These are phyloP conservation scores for Cicer judaicum DNA, from an alignment of 306 rosid species.

Conservation along the genomic window DNA sequence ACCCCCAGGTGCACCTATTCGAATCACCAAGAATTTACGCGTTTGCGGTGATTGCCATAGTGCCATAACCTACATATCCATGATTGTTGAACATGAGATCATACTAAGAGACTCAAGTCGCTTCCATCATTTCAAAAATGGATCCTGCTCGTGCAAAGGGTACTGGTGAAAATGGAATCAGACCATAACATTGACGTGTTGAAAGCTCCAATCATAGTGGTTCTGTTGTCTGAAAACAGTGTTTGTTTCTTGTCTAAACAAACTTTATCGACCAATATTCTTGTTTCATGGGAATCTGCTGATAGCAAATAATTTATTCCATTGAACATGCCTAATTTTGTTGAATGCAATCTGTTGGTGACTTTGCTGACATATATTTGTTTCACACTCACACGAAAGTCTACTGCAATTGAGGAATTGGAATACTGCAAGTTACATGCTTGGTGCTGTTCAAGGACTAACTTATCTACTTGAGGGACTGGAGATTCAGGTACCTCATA, in stretches of 20 bases:
- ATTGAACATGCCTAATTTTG: not conserved
- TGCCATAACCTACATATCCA: slow-evolving; percentile 78
- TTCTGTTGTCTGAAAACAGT: not conserved
- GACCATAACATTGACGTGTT: not conserved
- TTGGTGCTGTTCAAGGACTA: not conserved
- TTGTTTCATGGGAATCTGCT: slow-evolving; percentile 5
- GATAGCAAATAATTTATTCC: not conserved
- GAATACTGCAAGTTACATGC: not conserved
- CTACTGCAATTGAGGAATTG: not conserved
- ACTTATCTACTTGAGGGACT: slow-evolving; percentile 2
- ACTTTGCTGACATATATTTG: not conserved
- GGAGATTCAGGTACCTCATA: slow-evolving; percentile 17
- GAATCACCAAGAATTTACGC: slow-evolving; percentile 78
- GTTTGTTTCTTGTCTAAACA: not conserved
- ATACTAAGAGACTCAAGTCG: slow-evolving; percentile 86
- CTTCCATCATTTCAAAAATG: slow-evolving; percentile 88
- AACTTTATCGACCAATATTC: not conserved
- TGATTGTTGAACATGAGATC: slow-evolving; percentile 73
- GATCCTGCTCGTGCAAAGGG: slow-evolving; percentile 79
- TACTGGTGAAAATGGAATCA: slow-evolving; percentile 64
- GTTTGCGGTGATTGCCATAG: slow-evolving; percentile 83
- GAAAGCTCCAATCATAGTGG: not conserved
- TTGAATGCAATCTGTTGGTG: not conserved
- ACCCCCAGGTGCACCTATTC: slow-evolving; percentile 56
- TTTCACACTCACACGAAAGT: not conserved